Evolutionary conservation across 768 basidiomycete species (phyloP).

Genomic region (Mycena crocata): DNA sequence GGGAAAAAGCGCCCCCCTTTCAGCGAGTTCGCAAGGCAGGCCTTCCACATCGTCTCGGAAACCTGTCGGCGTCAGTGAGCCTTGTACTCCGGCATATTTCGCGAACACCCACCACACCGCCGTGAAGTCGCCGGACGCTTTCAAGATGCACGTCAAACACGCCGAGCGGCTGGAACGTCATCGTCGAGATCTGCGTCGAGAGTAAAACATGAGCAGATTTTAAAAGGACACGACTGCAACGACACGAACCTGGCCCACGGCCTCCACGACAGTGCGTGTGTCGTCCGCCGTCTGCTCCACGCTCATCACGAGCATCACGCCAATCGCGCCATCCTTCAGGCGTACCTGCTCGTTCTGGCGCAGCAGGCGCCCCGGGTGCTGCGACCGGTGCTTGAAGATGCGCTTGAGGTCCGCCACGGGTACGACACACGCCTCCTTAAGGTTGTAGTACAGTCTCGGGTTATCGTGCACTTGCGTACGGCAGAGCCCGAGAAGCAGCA

Average conservation of each 20-base stretch:
- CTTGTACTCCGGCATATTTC: background rate
- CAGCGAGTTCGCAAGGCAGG: slow-evolving; percentile 16
- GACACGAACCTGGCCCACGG: background rate
- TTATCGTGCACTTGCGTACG: slow-evolving; percentile 2
- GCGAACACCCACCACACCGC: slow-evolving; percentile 5
- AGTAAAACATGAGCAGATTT: background rate
- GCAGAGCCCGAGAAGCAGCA: slow-evolving; percentile 11
- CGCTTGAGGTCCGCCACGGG: background rate
- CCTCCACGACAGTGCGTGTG: background rate
- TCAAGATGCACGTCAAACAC: slow-evolving; percentile 17
- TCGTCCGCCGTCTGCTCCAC: slow-evolving; percentile 16
- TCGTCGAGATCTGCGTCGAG: background rate
- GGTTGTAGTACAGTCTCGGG: slow-evolving; percentile 18
- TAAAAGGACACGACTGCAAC: background rate
- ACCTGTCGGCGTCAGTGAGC: slow-evolving; percentile 1
- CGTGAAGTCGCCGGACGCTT: background rate
- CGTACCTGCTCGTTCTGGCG: slow-evolving; percentile 2
- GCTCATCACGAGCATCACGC: slow-evolving; percentile 20
- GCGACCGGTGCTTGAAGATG: slow-evolving; percentile 4
- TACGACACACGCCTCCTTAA: slow-evolving; percentile 12
- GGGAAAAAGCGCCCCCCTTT: no score
- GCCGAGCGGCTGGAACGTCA: slow-evolving; percentile 11
- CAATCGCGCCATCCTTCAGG: background rate
- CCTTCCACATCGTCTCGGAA: slow-evolving; percentile 12
- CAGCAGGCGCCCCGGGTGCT: background rate